Evolutionary conservation across 2,329 filamentous ascomycete species (phyloP), one percentile per base, ranked within the genome.

Genomic region (Coniella vitis): DNA sequence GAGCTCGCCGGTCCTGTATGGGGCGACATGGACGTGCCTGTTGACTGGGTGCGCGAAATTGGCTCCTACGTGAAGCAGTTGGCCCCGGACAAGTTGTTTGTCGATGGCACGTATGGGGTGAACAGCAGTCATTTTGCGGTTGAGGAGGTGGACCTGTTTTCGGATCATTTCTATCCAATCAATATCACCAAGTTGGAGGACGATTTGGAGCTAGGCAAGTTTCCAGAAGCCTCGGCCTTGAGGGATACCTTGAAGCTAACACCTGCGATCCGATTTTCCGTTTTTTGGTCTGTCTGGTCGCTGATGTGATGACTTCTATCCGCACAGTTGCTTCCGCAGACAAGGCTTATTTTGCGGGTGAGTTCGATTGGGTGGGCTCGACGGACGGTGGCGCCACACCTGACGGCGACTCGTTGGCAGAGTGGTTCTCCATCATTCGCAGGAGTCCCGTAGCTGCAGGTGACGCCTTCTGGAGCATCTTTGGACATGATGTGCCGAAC

Each of bases 81-180:
- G 42, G 70, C 67, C 13, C 71, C 70, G 0, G 54, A 60, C 12
- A 75, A 74, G 56, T 63, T 75, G 8, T 60, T 72, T 47, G 60
- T 73, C 20, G 70, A 74, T 53, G 72, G 72, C 42, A 73, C 69
- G 12, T 73, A 71, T 51, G 72, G 72, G n/a, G 60, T 75, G 48
- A 73, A 73, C 58, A 55, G 53, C 45, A 67, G 64, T 7, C 69
- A 74, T 56, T 60, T 75, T 17, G 53, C 25, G 16, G 64, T 74
- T 35, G 49, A 63, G 4, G 68, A 70, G 53, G 60, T 75, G 3
- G 72, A 75, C 53, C 66, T 74, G 21, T 72, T 67, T 57, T 71
- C 67, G 13, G 63, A 75, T 56, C 72, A 75, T 54, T 74, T 66
- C 58, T 75, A 74, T 53, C 70, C 71, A 0, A 56, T 68, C 42